Conservation (phyloP, 2,329 filamentous ascomycete genomes). For the Fusarium sp. region DNA sequence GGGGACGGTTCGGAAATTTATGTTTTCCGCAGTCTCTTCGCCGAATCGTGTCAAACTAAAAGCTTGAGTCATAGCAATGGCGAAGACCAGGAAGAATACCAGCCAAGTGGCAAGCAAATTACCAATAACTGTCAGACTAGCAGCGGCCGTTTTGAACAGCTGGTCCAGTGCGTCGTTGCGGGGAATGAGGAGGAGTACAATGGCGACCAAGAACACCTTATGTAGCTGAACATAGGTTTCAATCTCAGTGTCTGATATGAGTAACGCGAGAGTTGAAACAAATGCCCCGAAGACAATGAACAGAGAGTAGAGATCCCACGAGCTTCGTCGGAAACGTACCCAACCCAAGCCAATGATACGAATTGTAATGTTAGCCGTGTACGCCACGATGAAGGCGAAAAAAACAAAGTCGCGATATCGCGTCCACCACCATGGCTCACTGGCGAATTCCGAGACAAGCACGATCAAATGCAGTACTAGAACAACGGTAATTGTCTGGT, state of each 20-base stretch:
- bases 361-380: constrained; percentile 82
- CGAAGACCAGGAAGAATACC: constrained; percentile 93
- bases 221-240: constrained; percentile 80
- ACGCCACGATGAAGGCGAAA: constrained; percentile 80
- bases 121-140: constrained; percentile 86
- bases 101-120: constrained; percentile 97
- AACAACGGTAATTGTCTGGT: constrained; percentile 78
- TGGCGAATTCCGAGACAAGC: constrained; percentile 85
- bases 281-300: constrained; percentile 82
- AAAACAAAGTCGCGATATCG: constrained; percentile 77
- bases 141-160: constrained; percentile 97
- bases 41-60: constrained; percentile 95
- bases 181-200: constrained; percentile 89
- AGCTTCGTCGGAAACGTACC: constrained; percentile 88
- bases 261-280: constrained; percentile 77
- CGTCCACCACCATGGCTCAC: constrained; percentile 77
- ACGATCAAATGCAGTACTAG: constrained; percentile 85
- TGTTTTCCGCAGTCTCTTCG: constrained; percentile 72
- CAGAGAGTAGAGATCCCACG: constrained; percentile 93
- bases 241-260: constrained; percentile 67
- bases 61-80: constrained; percentile 93
- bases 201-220: constrained; percentile 91
- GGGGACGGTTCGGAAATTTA: constrained; percentile 93
- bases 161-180: constrained; percentile 97
- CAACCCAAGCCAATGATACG: constrained; percentile 90